Percentiles rank a stretch among this genome's conserved stretches.
phyloP scores from a whole-genome alignment of 2,329 filamentous ascomycete species.

The Leptosphaerulina australis region DNA sequence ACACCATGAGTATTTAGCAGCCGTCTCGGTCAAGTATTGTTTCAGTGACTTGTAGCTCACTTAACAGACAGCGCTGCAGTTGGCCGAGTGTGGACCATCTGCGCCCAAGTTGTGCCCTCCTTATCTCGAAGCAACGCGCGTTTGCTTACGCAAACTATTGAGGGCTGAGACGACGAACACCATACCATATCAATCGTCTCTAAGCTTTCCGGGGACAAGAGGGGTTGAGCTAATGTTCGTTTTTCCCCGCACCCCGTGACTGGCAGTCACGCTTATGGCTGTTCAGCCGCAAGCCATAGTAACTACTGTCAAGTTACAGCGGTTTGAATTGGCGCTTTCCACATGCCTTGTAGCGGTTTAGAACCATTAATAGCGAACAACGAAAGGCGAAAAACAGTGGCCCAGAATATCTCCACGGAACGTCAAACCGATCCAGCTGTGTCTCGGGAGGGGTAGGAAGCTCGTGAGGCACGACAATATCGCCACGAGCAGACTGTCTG shows the following conservation, averaged over 20 bases:
- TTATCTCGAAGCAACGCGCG: neutral
- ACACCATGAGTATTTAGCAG: neutral
- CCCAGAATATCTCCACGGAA: neutral
- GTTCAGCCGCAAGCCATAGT: constrained; percentile 13
- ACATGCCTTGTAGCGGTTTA: neutral
- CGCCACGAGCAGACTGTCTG: neutral
- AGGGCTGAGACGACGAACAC: neutral
- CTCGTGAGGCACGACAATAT: neutral
- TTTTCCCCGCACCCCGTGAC: constrained; percentile 6
- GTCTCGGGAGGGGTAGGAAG: neutral
- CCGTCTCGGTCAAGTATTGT: neutral
- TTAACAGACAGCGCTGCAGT: neutral
- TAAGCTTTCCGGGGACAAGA: neutral
- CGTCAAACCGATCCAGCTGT: neutral
- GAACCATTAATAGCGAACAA: neutral
- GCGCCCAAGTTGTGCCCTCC: neutral
- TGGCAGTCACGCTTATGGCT: neutral
- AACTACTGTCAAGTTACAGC: neutral
- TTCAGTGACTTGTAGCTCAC: neutral
- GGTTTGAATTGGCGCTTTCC: neutral
- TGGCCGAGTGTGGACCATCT: neutral
- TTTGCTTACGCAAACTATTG: neutral
- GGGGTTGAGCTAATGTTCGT: neutral
- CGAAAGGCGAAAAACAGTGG: neutral
- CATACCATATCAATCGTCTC: neutral